phyloP scores from a whole-genome alignment of 192 early-diverging fungal genomes.

The Phycomyces nitens region DNA sequence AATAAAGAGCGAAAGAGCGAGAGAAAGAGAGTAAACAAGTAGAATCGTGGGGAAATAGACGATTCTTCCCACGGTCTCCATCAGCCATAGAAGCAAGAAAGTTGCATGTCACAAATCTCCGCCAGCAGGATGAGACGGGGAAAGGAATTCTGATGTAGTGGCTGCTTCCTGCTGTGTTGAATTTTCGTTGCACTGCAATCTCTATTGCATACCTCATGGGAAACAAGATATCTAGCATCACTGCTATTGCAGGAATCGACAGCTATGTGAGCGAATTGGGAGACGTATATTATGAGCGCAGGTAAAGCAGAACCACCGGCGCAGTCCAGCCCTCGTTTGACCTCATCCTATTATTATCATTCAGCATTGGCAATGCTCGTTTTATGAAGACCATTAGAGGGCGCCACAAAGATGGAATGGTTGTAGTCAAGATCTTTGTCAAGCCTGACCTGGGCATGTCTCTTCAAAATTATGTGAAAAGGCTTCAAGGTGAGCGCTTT shows the following conservation, averaged over 20 bases:
- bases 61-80: neutral
- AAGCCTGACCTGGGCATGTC: constrained; percentile 72
- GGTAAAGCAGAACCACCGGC: constrained; percentile 43
- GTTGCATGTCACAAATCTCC: too few relatives aligned
- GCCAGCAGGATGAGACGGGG: too few relatives aligned
- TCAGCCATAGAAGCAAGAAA: neutral
- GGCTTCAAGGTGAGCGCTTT: constrained; percentile 50
- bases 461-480: constrained; percentile 48
- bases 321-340: too few relatives aligned
- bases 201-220: constrained; percentile 48
- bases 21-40: neutral
- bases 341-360: neutral
- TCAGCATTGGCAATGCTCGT: constrained; percentile 81
- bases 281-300: constrained; percentile 69
- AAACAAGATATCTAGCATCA: constrained; percentile 66
- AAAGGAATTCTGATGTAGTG: too few relatives aligned
- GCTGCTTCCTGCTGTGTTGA: neutral
- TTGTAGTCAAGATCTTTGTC: constrained; percentile 92
- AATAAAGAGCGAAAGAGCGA: neutral
- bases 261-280: constrained; percentile 70
- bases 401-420: constrained; percentile 72
- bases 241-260: constrained; percentile 64
- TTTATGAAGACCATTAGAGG: constrained; percentile 95
- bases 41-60: neutral
- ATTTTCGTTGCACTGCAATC: neutral